phyloP scores from a whole-genome alignment of 202 grass and related monocot genomes.

The Carex sylvatica region DNA sequence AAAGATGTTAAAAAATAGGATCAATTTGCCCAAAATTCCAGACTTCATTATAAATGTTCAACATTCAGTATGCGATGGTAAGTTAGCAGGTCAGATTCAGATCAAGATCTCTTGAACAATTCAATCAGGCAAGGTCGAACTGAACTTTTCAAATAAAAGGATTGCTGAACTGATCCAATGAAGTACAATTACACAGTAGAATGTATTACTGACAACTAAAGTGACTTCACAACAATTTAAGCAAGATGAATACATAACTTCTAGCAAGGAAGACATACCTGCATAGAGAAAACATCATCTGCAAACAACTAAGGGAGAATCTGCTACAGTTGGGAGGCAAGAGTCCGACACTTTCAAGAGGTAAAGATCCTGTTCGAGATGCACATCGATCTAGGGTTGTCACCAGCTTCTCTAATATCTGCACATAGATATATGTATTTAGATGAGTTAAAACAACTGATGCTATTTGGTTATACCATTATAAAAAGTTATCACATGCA shows the following conservation, averaged over 20 bases:
- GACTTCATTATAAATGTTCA: neutral
- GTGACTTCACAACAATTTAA: neutral
- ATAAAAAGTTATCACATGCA: neutral
- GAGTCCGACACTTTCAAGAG: slow-evolving; percentile 83
- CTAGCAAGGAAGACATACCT: slow-evolving; percentile 41
- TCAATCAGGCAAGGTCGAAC: neutral
- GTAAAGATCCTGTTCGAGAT: slow-evolving; percentile 87
- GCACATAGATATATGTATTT: slow-evolving; percentile 36
- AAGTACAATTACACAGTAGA: slow-evolving; percentile 1
- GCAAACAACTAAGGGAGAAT: slow-evolving; percentile 91
- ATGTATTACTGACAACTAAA: neutral
- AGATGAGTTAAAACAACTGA: neutral
- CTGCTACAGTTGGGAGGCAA: slow-evolving; percentile 89
- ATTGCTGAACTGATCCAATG: neutral
- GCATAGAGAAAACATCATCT: slow-evolving; percentile 96
- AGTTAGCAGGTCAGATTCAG: neutral
- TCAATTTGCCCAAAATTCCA: neutral
- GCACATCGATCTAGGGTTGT: slow-evolving; percentile 93
- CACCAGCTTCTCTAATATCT: slow-evolving; percentile 91
- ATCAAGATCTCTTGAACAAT: neutral
- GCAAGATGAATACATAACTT: neutral
- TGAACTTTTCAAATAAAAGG: neutral
- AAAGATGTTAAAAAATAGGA: neutral
- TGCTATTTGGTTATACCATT: neutral
- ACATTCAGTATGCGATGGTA: neutral